Conservation (phyloP, 2,329 filamentous ascomycete genomes). For the Camillea tinctor region DNA sequence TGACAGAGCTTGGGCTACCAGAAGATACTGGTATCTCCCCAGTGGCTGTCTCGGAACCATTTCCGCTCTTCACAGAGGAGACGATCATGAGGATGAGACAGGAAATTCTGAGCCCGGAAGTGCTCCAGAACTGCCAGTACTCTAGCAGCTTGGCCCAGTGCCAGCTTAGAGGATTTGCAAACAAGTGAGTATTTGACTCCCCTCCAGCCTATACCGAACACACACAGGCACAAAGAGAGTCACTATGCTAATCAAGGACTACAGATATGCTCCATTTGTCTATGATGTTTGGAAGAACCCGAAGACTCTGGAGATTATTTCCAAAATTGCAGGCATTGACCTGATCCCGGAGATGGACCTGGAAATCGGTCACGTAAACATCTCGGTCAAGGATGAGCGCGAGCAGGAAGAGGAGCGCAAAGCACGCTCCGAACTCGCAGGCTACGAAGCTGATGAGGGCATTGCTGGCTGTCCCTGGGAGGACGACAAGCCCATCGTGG, state of each 20-base stretch:
- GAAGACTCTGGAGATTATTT: slow-evolving; percentile 46
- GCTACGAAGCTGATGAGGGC: slow-evolving; percentile 29
- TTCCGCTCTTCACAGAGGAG: slow-evolving; percentile 60
- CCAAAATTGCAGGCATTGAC: slow-evolving; percentile 53
- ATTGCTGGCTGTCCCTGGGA: slow-evolving; percentile 36
- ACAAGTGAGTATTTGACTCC: slow-evolving; percentile 52
- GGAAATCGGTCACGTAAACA: slow-evolving; percentile 57
- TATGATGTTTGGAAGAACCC: slow-evolving; percentile 49
- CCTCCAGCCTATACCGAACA: background rate
- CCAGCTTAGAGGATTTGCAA: slow-evolving; percentile 32
- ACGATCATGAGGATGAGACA: slow-evolving; percentile 60
- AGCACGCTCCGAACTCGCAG: slow-evolving; percentile 35
- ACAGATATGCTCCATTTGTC: slow-evolving; percentile 61
- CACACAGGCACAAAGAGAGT: background rate
- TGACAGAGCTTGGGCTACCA: slow-evolving; percentile 60
- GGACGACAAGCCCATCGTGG: slow-evolving; percentile 54
- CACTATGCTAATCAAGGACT: slow-evolving; percentile 13
- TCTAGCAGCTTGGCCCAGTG: slow-evolving; percentile 59
- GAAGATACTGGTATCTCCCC: slow-evolving; percentile 58
- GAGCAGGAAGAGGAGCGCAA: slow-evolving; percentile 43
- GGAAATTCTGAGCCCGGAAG: slow-evolving; percentile 59
- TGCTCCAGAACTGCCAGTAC: slow-evolving; percentile 56
- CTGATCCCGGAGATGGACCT: slow-evolving; percentile 53
- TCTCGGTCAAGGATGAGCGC: slow-evolving; percentile 49
- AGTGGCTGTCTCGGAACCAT: slow-evolving; percentile 63